These are phyloP conservation scores for Alloteropsis semialata DNA, from an alignment of 176 grass and related monocot species.

Conservation along the genomic window DNA sequence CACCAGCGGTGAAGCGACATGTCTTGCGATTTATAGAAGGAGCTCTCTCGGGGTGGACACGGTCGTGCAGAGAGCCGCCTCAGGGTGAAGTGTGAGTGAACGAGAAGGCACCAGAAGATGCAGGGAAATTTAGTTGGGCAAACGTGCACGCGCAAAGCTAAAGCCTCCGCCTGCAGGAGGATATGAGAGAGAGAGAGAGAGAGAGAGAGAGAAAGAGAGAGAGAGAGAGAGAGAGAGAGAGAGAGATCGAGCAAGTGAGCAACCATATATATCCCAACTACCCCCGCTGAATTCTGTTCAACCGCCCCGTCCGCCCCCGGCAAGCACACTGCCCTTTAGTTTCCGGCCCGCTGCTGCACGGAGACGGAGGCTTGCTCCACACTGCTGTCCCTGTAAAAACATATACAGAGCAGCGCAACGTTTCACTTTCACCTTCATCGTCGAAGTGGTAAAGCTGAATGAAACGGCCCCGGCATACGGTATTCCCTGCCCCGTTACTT, in stretches of 20 bases:
- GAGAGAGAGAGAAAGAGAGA: conserved; percentile 8
- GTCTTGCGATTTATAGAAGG: conserved; percentile 25
- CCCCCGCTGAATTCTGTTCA: conserved; percentile 44
- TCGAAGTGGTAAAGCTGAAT: neutral
- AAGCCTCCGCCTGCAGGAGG: neutral
- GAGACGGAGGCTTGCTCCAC: conserved; percentile 19
- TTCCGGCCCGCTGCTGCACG: neutral
- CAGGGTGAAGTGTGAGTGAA: conserved; percentile 13
- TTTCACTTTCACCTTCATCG: neutral
- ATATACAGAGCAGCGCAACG: neutral
- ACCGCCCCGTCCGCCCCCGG: conserved; percentile 39
- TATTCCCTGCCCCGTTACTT: neutral
- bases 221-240: conserved; percentile 29
- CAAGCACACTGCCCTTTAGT: neutral
- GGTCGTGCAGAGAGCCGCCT: neutral
- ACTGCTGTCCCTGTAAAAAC: neutral
- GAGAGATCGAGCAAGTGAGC: conserved; percentile 17
- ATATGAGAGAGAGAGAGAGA: neutral
- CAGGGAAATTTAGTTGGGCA: conserved; percentile 48
- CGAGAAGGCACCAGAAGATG: conserved; percentile 38
- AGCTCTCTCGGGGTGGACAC: neutral
- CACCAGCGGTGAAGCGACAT: conserved; percentile 3
- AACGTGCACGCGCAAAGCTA: conserved; percentile 44
- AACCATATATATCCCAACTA: conserved; percentile 75
- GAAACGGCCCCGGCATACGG: neutral